Percentiles rank a stretch among this genome's conserved stretches.
These are phyloP conservation scores for Fusarium sarcochroum DNA, from an alignment of 2,329 filamentous ascomycete species.

Conservation along the genomic window DNA sequence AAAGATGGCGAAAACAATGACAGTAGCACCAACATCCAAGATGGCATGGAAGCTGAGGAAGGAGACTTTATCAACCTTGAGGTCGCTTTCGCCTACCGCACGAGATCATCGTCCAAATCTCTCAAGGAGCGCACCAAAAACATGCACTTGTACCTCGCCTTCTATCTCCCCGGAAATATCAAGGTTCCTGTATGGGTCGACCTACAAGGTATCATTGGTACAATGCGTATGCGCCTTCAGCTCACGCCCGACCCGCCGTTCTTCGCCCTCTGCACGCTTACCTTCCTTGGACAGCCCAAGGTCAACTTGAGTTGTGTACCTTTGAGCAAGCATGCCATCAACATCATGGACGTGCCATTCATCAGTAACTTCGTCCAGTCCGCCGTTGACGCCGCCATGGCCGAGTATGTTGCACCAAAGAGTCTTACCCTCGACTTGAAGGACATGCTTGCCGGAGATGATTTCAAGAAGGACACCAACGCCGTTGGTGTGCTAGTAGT, in stretches of 20 bases:
- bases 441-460: slow-evolving; percentile 82
- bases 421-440: slow-evolving; percentile 81
- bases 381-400: slow-evolving; percentile 79
- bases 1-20: slow-evolving; percentile 57
- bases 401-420: slow-evolving; percentile 83
- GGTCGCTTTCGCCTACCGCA: slow-evolving; percentile 80
- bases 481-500: slow-evolving; percentile 76
- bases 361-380: slow-evolving; percentile 83
- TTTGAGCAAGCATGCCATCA: slow-evolving; percentile 76
- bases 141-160: slow-evolving; percentile 77
- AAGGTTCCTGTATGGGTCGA: slow-evolving; percentile 80
- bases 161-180: slow-evolving; percentile 73
- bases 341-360: slow-evolving; percentile 81
- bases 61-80: slow-evolving; percentile 85
- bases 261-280: slow-evolving; percentile 80
- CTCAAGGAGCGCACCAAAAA: slow-evolving; percentile 78
- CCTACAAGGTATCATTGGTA: slow-evolving; percentile 78
- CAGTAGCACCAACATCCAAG: slow-evolving; percentile 54
- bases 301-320: slow-evolving; percentile 79
- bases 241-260: slow-evolving; percentile 83
- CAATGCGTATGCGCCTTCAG: slow-evolving; percentile 77
- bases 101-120: slow-evolving; percentile 71
- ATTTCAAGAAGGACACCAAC: slow-evolving; percentile 82
- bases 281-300: slow-evolving; percentile 81
- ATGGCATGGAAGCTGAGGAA: slow-evolving; percentile 82